These are phyloP conservation scores for Dryas drummondii DNA, from an alignment of 306 rosid genomes.

Conservation along the genomic window DNA sequence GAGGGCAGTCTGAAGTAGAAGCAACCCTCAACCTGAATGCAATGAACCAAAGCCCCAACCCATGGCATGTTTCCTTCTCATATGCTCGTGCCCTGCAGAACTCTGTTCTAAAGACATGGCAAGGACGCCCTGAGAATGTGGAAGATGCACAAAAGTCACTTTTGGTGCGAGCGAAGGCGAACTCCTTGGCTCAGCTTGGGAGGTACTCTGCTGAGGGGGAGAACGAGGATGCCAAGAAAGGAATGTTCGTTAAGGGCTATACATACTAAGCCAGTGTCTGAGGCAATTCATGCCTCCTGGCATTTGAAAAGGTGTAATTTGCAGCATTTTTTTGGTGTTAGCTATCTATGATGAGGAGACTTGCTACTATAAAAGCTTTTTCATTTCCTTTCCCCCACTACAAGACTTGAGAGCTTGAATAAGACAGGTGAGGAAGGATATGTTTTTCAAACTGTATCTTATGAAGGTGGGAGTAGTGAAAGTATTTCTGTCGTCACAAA, in stretches of 20 bases:
- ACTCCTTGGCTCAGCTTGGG: constrained; percentile 96
- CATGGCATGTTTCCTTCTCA: constrained; percentile 98
- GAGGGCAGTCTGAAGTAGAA: constrained; percentile 95
- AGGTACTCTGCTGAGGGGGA: constrained; percentile 86
- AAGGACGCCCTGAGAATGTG: constrained; percentile 74
- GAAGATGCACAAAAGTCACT: constrained; percentile 83
- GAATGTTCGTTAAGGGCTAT: constrained; percentile 94
- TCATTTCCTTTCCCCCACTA: constrained; percentile 13
- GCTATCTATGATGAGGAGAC: constrained; percentile 28
- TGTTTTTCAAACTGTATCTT: constrained; percentile 22
- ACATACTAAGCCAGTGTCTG: constrained; percentile 53
- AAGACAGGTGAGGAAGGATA: constrained; percentile 39
- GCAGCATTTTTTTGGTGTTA: constrained; percentile 13
- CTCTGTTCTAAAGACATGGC: constrained; percentile 93
- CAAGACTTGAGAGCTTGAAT: constrained; percentile 46
- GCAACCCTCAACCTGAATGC: constrained; percentile 93
- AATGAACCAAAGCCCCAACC: constrained; percentile 98
- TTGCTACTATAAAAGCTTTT: constrained; percentile 22
- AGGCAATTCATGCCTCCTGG: constrained; percentile 13
- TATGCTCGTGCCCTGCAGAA: constrained; percentile 97
- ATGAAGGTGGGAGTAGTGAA: constrained; percentile 7
- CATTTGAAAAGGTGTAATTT: constrained; percentile 17
- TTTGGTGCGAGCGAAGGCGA: constrained; percentile 91
- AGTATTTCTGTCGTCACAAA: not conserved
- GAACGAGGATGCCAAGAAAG: constrained; percentile 78